Evolutionary conservation across 495 filamentous ascomycete genomes (phyloP).

Genomic region (Articulospora tetracladia): DNA sequence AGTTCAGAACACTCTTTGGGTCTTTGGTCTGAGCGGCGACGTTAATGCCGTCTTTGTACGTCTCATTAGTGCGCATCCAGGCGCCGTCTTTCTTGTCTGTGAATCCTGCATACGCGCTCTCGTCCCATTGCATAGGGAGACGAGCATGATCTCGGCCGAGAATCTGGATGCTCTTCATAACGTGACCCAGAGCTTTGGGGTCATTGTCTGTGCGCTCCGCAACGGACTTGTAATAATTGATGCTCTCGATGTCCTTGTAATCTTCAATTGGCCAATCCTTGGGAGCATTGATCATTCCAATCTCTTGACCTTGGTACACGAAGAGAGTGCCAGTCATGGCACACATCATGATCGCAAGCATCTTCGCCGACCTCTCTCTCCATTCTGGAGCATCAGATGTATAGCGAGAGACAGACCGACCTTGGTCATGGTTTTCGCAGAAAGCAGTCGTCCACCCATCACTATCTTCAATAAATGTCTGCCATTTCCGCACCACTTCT

Average conservation of each 20-base stretch:
- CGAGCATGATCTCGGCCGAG: constrained; percentile 52
- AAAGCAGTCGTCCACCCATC: constrained; percentile 71
- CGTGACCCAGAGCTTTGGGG: constrained; percentile 43
- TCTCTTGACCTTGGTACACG: constrained; percentile 73
- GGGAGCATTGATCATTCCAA: constrained; percentile 73
- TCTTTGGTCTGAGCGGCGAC: constrained; percentile 40
- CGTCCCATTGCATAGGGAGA: constrained; percentile 61
- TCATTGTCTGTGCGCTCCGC: constrained; percentile 27
- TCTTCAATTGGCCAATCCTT: constrained; percentile 58
- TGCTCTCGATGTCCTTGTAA: constrained; percentile 68
- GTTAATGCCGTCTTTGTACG: constrained; percentile 44
- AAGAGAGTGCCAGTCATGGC: constrained; percentile 66
- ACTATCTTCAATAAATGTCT: constrained; percentile 63
- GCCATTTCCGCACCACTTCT: constrained; percentile 57
- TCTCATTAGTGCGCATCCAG: constrained; percentile 59
- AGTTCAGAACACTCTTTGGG: constrained; percentile 36
- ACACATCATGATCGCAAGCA: constrained; percentile 56
- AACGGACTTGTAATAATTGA: constrained; percentile 56
- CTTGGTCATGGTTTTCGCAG: constrained; percentile 73
- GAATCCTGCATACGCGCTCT: constrained; percentile 45
- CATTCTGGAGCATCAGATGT: constrained; percentile 41
- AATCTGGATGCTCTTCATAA: constrained; percentile 54
- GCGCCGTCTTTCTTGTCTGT: constrained; percentile 32
- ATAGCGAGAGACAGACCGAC: constrained; percentile 60
- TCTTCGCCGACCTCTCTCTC: constrained; percentile 50